Base-by-base conservation (phyloP, 1,139 yeast genomes). In the Candida sojae region DNA sequence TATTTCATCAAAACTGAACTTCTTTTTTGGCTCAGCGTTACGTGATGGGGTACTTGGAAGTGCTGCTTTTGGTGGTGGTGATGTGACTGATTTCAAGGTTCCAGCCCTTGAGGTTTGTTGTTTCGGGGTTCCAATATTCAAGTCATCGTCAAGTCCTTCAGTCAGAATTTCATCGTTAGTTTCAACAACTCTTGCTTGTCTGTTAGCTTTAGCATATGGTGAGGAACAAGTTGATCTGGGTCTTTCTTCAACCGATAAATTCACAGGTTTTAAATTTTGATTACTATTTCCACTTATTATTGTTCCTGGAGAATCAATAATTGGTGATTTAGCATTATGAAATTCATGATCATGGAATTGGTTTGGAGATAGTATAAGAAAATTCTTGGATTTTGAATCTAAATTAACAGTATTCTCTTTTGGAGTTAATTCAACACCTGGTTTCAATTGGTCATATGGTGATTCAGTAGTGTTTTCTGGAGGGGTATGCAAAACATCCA, bases 151-250 rank as follows among this genome's bases (percentile, higher is more conserved):
- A n/a, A 56, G 47, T 13, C 49, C 58, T 29, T 61, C 61, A 1
- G 61, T 54, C 13, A 58, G 51, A 10, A 57, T 53, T 39, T 57
- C 65, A 42, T 71, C 77, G 48, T 63, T 63, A 2, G 75, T 67
- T 53, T 75, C 80, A 11, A 75, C 72, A 4, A 75, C 79, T 40
- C 80, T 63, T 2, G 80, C 80, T 53, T 75, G 80, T 47, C 80
- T 64, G 50, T 75, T 75, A 5, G 69, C 75, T 53, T 62, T 69
- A 1, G 79, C 80, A 60, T 70, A 64, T 4, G 80, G 80, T 34
- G 78, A 73, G 4, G 75, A 61, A 34, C 72, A 64, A 6, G 59
- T 62, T 0, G 70, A 61, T 45, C 69, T 57, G 3, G 61, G 52
- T 32, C 55, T 55, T 10, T 62, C 68, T 6, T 61, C 67, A 11